Evolutionary conservation across 2,329 filamentous ascomycete genomes (phyloP), one percentile per base, ranked within the genome.

Genomic region (Leptographium procerum): DNA sequence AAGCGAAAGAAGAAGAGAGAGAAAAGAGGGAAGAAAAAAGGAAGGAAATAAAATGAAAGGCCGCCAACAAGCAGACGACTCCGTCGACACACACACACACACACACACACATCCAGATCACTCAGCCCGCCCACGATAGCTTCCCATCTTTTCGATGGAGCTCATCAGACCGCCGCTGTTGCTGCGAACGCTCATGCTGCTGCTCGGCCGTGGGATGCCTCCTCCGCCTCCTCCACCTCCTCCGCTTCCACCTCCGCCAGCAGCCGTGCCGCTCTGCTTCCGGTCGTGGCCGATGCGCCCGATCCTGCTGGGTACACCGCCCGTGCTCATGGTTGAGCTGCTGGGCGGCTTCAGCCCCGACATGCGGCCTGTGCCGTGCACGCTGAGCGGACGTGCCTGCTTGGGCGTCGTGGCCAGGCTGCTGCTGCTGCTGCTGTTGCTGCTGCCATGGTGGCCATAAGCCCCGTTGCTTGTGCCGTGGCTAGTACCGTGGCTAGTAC

Each of bases 61-160:
- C 36, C 6, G 6, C 43, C 43, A 55, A 7, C 5, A 28, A 51
- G 22, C 34, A 47, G 24, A 33, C 13, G n/a, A 16, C 13, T 14
- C 8, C 4, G 6, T n/a, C n/a, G n/a, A 19, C 31, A 52, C 7
- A 9, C 19, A 9, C 28, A 14, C 28, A 28, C 34, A 29, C 2
- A 40, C 8, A 53, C n/a, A 28, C 29, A 4, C 31, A 40, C 16
- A 11, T 40, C n/a, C 16, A n/a, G n/a, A n/a, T 29, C 16, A 55
- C 54, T 70, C 66, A 31, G 62, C 73, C 48, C 77, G 72, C 10
- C 76, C 73, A 16, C 78, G 70, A 64, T 83, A 77, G 65, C 78
- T 85, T 11, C 89, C 89, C 90, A 95, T 95, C 72, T 86, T 84
- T 76, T 95, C 89, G 69, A 95, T 94, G 22, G 87, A 90, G 65